Conservation (phyloP, 208 protist species). For the Wallacemonas sp. region DNA sequence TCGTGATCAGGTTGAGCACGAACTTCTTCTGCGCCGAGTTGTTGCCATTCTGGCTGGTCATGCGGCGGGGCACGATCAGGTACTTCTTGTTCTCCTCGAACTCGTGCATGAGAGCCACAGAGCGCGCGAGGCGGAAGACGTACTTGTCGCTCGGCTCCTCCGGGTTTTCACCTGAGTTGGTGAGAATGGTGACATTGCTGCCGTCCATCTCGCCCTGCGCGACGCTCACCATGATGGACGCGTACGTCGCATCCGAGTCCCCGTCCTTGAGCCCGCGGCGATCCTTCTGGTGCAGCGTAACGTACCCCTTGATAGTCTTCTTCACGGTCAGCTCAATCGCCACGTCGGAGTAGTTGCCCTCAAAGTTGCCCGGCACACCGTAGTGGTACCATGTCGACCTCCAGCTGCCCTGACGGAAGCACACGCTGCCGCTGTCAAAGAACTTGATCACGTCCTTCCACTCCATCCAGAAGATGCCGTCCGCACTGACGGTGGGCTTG, state of each 20-base stretch:
- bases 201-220: conserved; percentile 32
- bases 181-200: conserved; percentile 31
- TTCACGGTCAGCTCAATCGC: conserved; percentile 45
- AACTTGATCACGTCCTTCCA: conserved; percentile 69
- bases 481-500: conserved; percentile 42
- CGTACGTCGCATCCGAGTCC: conserved; percentile 50
- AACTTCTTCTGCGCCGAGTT: conserved; percentile 45
- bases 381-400: conserved; percentile 52
- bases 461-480: conserved; percentile 78
- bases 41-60: conserved; percentile 44
- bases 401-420: conserved; percentile 49
- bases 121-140: conserved; percentile 46
- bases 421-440: conserved; percentile 66
- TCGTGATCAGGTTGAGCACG: conserved; percentile 34
- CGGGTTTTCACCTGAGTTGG: conserved; percentile 38
- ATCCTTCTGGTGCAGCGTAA: conserved; percentile 59
- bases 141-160: conserved; percentile 45
- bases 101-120: conserved; percentile 37
- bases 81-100: conserved; percentile 43
- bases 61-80: conserved; percentile 46
- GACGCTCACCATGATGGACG: conserved; percentile 51
- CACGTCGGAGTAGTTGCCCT: conserved; percentile 35
- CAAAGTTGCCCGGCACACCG: conserved; percentile 48
- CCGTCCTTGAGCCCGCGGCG: conserved; percentile 36
- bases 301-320: conserved; percentile 36